Evolutionary conservation across 768 basidiomycete genomes (phyloP), one percentile per base, ranked within the genome.

Genomic region (Cystofilobasidium macerans): DNA sequence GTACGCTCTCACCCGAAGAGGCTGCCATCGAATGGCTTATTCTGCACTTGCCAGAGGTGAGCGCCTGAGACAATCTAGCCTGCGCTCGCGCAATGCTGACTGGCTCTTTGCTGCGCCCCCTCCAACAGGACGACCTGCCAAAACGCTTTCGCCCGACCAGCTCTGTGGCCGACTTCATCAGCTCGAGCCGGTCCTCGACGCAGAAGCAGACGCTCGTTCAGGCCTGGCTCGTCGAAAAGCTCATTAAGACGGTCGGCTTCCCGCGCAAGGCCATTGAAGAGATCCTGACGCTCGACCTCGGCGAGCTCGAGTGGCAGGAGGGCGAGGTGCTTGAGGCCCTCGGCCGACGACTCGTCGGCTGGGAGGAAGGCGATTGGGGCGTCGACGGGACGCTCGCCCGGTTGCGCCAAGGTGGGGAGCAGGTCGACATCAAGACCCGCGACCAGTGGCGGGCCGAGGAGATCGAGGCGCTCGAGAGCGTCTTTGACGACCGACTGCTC

Each of bases 21-120:
- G 88, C 89, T 0, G 84, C 84, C 60, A 85, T 92, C 53, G 87
- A 91, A 70, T 89, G 89, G 76, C 80, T 95, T 3, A 80, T 94
- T 53, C 79, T 94, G 26, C 83, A 88, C 71, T 73, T 88, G 7
- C 87, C 91, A 0, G 92, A 68, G 53, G 62, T 68, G 11, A 58
- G 61, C 56, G 28, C 30, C n/a, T n/a, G n/a, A n/a, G n/a, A n/a
- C 53, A n/a, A 30, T 20, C 51, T 54, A 3, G 8, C n/a, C 7
- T 12, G 1, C 48, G 47, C 30, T 38, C n/a, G 20, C 20, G 8
- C n/a, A 20, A 3, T n/a, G 2, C 62, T 56, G 20, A 30, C 28
- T 24, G 20, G 8, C 56, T 26, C 24, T 59, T 33, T 36, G 32
- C 43, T 7, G 11, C 24, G 40, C 57, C 22, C 4, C 28, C 12